Conservation (phyloP, 495 filamentous ascomycete species). For the Astrothelium macrocarpum region DNA sequence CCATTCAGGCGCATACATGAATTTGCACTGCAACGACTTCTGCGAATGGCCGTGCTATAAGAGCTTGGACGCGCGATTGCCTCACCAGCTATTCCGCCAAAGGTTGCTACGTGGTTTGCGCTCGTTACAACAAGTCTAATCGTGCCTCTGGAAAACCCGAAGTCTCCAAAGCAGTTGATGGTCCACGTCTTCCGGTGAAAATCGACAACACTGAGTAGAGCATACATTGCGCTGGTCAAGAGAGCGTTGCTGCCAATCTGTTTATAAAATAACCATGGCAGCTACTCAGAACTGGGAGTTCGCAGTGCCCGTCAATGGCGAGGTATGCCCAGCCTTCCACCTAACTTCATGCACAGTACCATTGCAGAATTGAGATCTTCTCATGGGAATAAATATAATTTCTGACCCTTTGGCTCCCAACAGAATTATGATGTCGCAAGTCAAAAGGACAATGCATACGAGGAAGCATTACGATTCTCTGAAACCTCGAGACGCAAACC, state of each 20-base stretch:
- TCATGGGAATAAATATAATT: not conserved
- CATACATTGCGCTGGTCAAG: not conserved
- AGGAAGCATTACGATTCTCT: not conserved
- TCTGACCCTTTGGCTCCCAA: not conserved
- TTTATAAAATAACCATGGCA: not conserved
- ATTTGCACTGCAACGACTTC: no score
- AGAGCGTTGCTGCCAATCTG: not conserved
- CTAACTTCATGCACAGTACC: not conserved
- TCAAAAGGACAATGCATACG: not conserved
- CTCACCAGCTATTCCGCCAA: not conserved
- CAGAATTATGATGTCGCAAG: not conserved
- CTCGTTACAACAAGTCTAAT: not conserved
- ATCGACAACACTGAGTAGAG: not conserved
- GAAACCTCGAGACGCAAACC: not conserved
- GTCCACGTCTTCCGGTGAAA: no score
- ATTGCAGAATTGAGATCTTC: not conserved
- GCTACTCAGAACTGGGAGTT: not conserved
- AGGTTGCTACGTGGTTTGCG: not conserved
- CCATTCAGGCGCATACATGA: no score
- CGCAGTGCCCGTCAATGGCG: conserved; percentile 1
- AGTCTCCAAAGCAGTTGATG: not conserved
- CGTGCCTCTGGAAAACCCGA: not conserved
- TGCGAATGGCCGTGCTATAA: not conserved
- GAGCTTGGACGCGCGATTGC: not conserved
- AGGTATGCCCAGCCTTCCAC: not conserved